Conservation (phyloP, 208 protist species). For the Leishmania aethiopica region DNA sequence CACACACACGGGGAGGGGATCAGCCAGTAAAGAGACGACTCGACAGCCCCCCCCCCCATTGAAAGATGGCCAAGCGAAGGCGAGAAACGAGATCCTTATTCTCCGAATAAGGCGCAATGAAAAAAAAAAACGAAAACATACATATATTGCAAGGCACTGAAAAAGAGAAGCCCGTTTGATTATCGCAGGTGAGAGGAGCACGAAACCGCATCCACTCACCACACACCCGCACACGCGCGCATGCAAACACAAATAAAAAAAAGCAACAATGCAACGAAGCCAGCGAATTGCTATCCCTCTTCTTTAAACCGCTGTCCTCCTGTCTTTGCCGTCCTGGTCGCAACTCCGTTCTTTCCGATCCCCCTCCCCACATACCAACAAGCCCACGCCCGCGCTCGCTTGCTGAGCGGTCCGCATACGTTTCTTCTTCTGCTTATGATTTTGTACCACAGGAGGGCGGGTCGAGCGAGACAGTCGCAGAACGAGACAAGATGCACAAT, state of each 20-base stretch:
- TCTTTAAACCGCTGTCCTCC: not conserved
- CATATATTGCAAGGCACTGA: too few species aligned
- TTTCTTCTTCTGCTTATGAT: not conserved
- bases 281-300: not conserved
- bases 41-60: too few species aligned
- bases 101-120: too few species aligned
- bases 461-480: not conserved
- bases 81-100: not conserved
- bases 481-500: not conserved
- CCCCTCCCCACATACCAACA: not conserved
- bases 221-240: too few species aligned
- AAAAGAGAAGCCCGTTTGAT: too few species aligned
- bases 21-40: not conserved
- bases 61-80: not conserved
- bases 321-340: not conserved
- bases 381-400: not conserved
- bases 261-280: too few species aligned
- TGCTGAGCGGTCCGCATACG: not conserved
- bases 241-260: too few species aligned
- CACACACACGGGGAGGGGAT: not conserved
- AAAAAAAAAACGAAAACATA: too few species aligned
- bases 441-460: not conserved
- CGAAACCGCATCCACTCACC: too few species aligned
- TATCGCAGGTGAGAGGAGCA: too few species aligned
- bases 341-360: not conserved